These are phyloP conservation scores for Aspergillus sp. DNA, from an alignment of 2,329 filamentous ascomycete species.

Conservation along the genomic window DNA sequence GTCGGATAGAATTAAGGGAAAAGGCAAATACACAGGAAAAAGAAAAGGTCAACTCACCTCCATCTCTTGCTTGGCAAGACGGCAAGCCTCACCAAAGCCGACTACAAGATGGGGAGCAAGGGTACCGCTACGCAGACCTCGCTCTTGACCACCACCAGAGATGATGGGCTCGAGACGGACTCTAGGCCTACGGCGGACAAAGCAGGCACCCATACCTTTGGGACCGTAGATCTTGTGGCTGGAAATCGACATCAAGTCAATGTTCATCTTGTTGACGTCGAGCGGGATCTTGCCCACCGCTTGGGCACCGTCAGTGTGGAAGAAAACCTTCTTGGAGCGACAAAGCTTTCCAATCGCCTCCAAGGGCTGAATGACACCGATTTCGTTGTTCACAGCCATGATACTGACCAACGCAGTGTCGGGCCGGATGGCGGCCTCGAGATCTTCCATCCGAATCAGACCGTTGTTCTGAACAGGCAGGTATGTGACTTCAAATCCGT, in stretches of 20 bases:
- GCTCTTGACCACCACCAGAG: constrained; percentile 90
- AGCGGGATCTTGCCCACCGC: constrained; percentile 97
- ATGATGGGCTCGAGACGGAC: constrained; percentile 95
- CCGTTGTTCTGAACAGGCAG: constrained; percentile 82
- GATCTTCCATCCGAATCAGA: constrained; percentile 72
- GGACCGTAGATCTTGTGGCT: constrained; percentile 98
- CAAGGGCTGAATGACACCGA: constrained; percentile 95
- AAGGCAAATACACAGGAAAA: constrained; percentile 4
- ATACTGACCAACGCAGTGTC: constrained; percentile 91
- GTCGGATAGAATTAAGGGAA: not conserved
- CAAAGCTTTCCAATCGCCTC: constrained; percentile 91
- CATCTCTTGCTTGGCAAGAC: constrained; percentile 85
- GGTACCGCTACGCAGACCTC: constrained; percentile 89
- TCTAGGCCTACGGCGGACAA: constrained; percentile 82
- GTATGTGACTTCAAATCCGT: constrained; percentile 96
- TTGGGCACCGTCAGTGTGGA: constrained; percentile 94
- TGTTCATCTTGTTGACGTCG: constrained; percentile 95
- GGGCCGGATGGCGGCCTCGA: constrained; percentile 82
- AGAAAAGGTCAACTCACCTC: constrained; percentile 55
- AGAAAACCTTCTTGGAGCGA: constrained; percentile 87
- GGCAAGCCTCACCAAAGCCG: constrained; percentile 91
- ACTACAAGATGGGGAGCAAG: constrained; percentile 82
- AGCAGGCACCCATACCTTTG: constrained; percentile 95
- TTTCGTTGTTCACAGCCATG: constrained; percentile 99
- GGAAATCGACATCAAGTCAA: constrained; percentile 98